Percentiles rank a stretch among this genome's conserved stretches.
Evolutionary conservation across 2,329 filamentous ascomycete genomes (phyloP).

Genomic region (Cordyceps farinosa): DNA sequence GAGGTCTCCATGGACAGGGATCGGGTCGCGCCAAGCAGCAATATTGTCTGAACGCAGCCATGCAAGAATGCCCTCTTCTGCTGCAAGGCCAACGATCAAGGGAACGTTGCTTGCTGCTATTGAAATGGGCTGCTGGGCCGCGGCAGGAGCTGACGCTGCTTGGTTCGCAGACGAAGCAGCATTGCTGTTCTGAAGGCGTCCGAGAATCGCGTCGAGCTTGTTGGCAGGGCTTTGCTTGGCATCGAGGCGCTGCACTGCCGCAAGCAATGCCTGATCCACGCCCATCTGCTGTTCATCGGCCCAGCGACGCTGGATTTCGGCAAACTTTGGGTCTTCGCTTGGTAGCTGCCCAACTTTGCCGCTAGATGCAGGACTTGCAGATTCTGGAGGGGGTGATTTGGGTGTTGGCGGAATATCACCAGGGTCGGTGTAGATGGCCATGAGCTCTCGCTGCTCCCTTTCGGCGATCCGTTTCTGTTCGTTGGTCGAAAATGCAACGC

Average conservation of each 20-base stretch:
- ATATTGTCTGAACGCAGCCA: slow-evolving; percentile 44
- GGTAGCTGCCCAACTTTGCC: slow-evolving; percentile 37
- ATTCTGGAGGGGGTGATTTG: slow-evolving; percentile 47
- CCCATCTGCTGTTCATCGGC: slow-evolving; percentile 46
- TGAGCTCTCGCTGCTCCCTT: slow-evolving; percentile 57
- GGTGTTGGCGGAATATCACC: slow-evolving; percentile 55
- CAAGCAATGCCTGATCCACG: slow-evolving; percentile 38
- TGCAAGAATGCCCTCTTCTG: slow-evolving; percentile 40
- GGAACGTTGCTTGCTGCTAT: slow-evolving; percentile 26
- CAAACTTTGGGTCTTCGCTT: slow-evolving; percentile 37
- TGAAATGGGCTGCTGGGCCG: not conserved
- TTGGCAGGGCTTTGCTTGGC: slow-evolving; percentile 33
- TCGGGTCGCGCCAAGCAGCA: slow-evolving; percentile 41
- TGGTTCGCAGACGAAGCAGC: not conserved
- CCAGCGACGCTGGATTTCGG: slow-evolving; percentile 50
- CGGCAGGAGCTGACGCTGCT: not conserved
- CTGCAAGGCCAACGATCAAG: slow-evolving; percentile 30
- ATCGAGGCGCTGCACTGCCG: slow-evolving; percentile 43
- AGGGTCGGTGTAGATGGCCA: slow-evolving; percentile 55
- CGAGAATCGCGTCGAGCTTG: slow-evolving; percentile 40
- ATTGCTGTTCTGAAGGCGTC: slow-evolving; percentile 29
- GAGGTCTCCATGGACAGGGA: slow-evolving; percentile 35
- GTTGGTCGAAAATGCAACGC: slow-evolving; percentile 47
- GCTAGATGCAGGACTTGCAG: slow-evolving; percentile 21
- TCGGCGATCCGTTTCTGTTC: slow-evolving; percentile 55